Conservation (phyloP, 106 monocot genomes). For the Gastrodia elata region DNA sequence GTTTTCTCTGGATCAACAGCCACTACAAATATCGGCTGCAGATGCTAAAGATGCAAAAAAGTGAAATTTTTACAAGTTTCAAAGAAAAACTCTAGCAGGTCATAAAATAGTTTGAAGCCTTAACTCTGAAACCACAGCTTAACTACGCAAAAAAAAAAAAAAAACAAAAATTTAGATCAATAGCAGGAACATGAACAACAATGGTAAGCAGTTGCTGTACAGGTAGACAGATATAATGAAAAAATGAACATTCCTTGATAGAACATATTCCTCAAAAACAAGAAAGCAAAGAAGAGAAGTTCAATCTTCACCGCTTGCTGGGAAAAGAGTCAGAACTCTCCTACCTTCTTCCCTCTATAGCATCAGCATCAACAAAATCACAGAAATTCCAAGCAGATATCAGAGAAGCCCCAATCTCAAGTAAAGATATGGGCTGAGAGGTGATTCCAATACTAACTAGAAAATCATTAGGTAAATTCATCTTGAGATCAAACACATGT, state of each 20-base stretch:
- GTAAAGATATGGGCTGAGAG: conserved; percentile 14
- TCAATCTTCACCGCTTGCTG: conserved; percentile 55
- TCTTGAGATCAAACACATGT: no score
- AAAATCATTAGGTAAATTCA: no score
- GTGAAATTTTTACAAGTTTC: neutral
- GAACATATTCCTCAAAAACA: no score
- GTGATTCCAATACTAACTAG: no score
- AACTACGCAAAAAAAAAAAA: neutral
- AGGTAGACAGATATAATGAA: neutral
- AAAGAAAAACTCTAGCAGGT: neutral
- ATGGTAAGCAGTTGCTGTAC: neutral
- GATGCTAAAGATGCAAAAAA: neutral
- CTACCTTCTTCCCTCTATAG: conserved; percentile 32
- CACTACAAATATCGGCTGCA: neutral
- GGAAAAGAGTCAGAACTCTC: conserved; percentile 76
- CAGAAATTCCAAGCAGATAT: conserved; percentile 19
- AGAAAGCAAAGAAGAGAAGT: neutral
- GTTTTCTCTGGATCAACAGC: neutral
- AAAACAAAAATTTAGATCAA: neutral
- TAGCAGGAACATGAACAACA: neutral
- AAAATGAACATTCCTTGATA: neutral
- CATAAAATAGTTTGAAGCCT: neutral
- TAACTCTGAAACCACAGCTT: neutral
- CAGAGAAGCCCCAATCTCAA: conserved; percentile 23
- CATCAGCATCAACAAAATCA: conserved; percentile 44